phyloP scores from a whole-genome alignment of 2,329 filamentous ascomycete species.

The Trichocomaceae sp. region DNA sequence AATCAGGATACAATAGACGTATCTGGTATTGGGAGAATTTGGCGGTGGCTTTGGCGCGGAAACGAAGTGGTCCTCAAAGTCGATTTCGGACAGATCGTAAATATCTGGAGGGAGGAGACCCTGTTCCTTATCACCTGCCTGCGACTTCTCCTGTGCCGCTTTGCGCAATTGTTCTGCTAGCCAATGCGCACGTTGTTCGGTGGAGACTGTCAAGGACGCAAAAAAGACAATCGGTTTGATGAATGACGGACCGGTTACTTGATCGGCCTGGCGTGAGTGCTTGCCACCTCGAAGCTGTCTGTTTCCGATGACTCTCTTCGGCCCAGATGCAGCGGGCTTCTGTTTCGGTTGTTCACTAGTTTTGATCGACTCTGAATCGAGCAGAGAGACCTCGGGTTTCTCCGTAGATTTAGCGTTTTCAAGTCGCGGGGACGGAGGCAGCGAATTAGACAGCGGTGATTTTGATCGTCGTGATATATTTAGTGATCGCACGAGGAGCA shows the following conservation, averaged over 20 bases:
- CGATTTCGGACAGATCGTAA: constrained; percentile 74
- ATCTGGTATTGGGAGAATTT: constrained; percentile 46
- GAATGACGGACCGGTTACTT: constrained; percentile 20
- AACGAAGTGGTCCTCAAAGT: constrained; percentile 91
- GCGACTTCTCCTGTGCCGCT: constrained; percentile 27
- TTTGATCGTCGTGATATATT: constrained; percentile 21
- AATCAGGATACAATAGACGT: constrained; percentile 77
- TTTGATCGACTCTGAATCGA: neutral
- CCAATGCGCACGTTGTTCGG: constrained; percentile 63
- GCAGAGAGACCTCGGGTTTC: neutral
- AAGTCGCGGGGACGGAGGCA: constrained; percentile 25
- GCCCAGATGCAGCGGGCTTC: constrained; percentile 20
- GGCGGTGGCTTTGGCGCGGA: constrained; percentile 57
- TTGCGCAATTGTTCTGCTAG: constrained; percentile 53
- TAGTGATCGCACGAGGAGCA: constrained; percentile 17
- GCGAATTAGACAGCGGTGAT: constrained; percentile 24
- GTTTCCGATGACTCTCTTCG: constrained; percentile 30
- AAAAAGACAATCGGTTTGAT: constrained; percentile 74
- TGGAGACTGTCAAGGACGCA: constrained; percentile 79
- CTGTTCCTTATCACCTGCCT: constrained; percentile 20
- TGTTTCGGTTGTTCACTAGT: constrained; percentile 1
- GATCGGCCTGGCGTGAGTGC: constrained; percentile 17
- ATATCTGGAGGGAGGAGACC: constrained; percentile 54
- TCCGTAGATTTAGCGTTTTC: constrained; percentile 2
- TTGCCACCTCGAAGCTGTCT: constrained; percentile 24